Base-by-base conservation (phyloP, 176 grass and related monocot species). In the Ensete glaucum region DNA sequence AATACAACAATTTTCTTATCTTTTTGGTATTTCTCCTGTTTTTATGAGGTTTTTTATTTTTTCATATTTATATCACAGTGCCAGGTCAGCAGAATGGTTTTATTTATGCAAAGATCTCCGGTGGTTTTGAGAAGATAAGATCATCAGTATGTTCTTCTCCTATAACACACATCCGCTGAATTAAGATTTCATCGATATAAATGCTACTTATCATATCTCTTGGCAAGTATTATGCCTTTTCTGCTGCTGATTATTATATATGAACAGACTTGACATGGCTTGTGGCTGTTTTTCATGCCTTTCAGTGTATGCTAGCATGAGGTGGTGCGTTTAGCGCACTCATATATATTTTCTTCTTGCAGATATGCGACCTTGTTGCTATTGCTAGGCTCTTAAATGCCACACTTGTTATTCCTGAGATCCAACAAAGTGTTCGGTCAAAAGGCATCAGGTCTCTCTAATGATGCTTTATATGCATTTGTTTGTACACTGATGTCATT, bases 291-390 rank as follows among this genome's bases (percentile, higher is more conserved):
- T 20, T 64, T n/a, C 62, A 64, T 23, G 62, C 19, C 62, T 64
- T 25, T 11, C 34, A 43, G 4, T 43, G 5, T 43, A 34, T 34
- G 29, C 29, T 34, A 34, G 29, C 29, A 34, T 34, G 29, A 34
- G 29, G 5, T 34, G 29, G 29, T 34, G 29, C 4, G 0, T 4
- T 43, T 43, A 43, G 34, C 34, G n/a, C 15, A n/a, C 11, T 69
- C 8, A 34, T 69, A 17, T 50, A 50, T n/a, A 69, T 64, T 83
- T 82, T 55, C 62, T 9, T 84, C 87, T 87, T 76, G 64, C 88
- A 99, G 95, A 94, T 99, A 63, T 94, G 90, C 85, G 95, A 99
- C 87, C 82, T 99, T 89, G 95, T 99, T 71, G 86, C 82, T 50
- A 57, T 99, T 84, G 75, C 95, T 53, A 91, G 90, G 81, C 86